A percentile compares a stretch with the other conserved stretches of the same genome.
These are phyloP conservation scores for Dentipellis sp. DNA, from an alignment of 768 basidiomycete genomes.

Conservation along the genomic window DNA sequence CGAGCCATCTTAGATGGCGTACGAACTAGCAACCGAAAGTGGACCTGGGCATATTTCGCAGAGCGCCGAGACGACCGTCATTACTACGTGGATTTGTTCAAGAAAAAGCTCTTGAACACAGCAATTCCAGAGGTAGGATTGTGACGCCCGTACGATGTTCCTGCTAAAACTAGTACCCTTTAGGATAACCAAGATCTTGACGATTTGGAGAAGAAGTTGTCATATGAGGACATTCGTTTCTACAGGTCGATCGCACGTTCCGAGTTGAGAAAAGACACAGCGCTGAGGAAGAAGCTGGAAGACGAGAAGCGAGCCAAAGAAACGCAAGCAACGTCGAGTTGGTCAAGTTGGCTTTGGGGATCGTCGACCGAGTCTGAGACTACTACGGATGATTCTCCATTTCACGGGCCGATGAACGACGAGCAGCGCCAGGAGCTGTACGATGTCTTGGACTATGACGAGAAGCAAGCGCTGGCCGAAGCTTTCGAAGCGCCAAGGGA, in stretches of 20 bases:
- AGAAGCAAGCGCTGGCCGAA: constrained; percentile 63
- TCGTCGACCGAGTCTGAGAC: constrained; percentile 30
- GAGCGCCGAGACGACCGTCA: constrained; percentile 84
- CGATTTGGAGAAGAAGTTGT: constrained; percentile 69
- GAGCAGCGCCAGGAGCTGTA: constrained; percentile 88
- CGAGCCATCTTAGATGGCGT: constrained; percentile 76
- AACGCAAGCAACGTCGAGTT: constrained; percentile 37
- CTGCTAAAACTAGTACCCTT: background rate
- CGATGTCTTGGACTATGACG: constrained; percentile 86
- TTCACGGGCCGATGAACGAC: constrained; percentile 70
- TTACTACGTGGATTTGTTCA: constrained; percentile 77
- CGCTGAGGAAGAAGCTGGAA: constrained; percentile 51
- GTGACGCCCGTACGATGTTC: no score
- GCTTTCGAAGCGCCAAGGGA: constrained; percentile 69
- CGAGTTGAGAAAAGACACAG: constrained; percentile 77
- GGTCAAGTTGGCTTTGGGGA: constrained; percentile 82
- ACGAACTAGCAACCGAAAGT: constrained; percentile 70
- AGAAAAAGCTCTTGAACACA: constrained; percentile 53
- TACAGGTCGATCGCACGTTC: constrained; percentile 94
- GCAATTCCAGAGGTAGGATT: constrained; percentile 44
- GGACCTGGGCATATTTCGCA: constrained; percentile 90
- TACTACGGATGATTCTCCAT: constrained; percentile 42
- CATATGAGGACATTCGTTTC: constrained; percentile 93
- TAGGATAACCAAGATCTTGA: constrained; percentile 50
- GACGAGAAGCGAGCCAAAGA: constrained; percentile 56